phyloP scores from a whole-genome alignment of 768 basidiomycete species.

The Cystoderma amianthinum region DNA sequence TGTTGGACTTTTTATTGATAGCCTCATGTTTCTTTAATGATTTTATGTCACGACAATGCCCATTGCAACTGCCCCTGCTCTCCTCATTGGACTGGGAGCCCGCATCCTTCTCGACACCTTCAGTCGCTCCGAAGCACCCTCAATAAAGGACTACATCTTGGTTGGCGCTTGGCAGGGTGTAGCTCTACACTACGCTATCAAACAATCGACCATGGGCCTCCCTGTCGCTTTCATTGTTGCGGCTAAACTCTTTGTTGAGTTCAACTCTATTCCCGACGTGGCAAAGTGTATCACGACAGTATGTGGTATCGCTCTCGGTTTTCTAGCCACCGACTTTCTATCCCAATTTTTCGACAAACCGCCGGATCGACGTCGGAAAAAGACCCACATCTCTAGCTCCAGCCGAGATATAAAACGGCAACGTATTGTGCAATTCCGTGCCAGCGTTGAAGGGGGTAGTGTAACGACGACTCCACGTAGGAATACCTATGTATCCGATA shows the following conservation, averaged over 20 bases:
- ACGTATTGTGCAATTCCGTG: slow-evolving; percentile 40
- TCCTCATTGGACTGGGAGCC: slow-evolving; percentile 69
- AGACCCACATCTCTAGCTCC: slow-evolving; percentile 11
- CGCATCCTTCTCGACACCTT: slow-evolving; percentile 62
- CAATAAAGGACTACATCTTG: slow-evolving; percentile 56
- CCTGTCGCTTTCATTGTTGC: slow-evolving; percentile 50
- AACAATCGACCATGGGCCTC: slow-evolving; percentile 45
- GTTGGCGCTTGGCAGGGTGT: slow-evolving; percentile 73
- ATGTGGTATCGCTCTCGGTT: slow-evolving; percentile 61
- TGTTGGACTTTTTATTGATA: slow-evolving; percentile 3
- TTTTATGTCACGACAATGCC: slow-evolving; percentile 22
- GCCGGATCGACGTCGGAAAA: slow-evolving; percentile 25
- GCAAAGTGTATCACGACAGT: slow-evolving; percentile 51
- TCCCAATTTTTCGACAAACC: slow-evolving; percentile 57
- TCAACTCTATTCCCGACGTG: slow-evolving; percentile 44
- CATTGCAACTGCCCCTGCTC: slow-evolving; percentile 51
- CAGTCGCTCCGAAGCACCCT: slow-evolving; percentile 35
- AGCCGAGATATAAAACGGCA: slow-evolving; percentile 20
- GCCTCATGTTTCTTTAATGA: too few species aligned
- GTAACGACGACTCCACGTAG: slow-evolving; percentile 18
- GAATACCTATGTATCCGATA: slow-evolving; percentile 38
- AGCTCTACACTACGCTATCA: slow-evolving; percentile 60
- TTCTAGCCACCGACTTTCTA: slow-evolving; percentile 65
- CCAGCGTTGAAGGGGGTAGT: slow-evolving; percentile 30
- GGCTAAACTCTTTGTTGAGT: slow-evolving; percentile 61